phyloP scores from a whole-genome alignment of 2,329 filamentous ascomycete species.

The Tympanopsis confertula region DNA sequence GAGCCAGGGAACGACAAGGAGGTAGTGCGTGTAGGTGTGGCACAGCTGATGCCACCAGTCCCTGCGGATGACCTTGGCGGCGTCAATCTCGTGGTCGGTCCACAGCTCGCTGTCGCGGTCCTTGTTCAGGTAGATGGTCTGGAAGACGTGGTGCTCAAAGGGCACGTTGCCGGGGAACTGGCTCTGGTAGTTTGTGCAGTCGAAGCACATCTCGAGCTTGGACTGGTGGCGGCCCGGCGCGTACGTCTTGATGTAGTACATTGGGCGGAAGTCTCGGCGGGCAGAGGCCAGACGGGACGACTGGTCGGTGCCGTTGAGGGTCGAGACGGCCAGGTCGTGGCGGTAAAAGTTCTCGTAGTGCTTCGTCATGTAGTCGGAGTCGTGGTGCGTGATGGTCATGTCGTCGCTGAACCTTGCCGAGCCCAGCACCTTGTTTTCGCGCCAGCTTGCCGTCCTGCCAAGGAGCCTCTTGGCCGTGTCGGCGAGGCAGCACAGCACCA shows the following conservation, averaged over 20 bases:
- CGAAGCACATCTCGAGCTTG: conserved; percentile 40
- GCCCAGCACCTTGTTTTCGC: no score
- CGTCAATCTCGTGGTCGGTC: conserved; percentile 39
- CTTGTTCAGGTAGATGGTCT: conserved; percentile 48
- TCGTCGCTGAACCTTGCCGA: conserved; percentile 38
- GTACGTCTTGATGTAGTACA: conserved; percentile 40
- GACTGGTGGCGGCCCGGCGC: conserved; percentile 27
- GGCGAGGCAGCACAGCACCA: conserved; percentile 33
- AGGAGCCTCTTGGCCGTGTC: conserved; percentile 36
- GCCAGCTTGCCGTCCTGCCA: conserved; percentile 25
- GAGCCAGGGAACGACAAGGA: conserved; percentile 51
- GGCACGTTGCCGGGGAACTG: no score
- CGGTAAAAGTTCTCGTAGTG: conserved; percentile 42
- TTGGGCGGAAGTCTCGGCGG: conserved; percentile 33
- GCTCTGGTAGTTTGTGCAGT: no score
- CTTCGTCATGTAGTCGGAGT: conserved; percentile 33
- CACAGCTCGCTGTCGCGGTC: conserved; percentile 38
- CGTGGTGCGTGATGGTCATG: conserved; percentile 37
- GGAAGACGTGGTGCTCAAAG: conserved; percentile 22
- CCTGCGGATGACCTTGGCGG: conserved; percentile 39
- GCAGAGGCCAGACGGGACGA: conserved; percentile 25
- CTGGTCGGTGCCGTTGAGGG: conserved; percentile 21
- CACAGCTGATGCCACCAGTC: conserved; percentile 55
- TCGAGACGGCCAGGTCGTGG: conserved; percentile 24
- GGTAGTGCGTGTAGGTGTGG: conserved; percentile 45